Conservation (phyloP, 192 early-diverging fungal species). For the Gigaspora rosea region DNA sequence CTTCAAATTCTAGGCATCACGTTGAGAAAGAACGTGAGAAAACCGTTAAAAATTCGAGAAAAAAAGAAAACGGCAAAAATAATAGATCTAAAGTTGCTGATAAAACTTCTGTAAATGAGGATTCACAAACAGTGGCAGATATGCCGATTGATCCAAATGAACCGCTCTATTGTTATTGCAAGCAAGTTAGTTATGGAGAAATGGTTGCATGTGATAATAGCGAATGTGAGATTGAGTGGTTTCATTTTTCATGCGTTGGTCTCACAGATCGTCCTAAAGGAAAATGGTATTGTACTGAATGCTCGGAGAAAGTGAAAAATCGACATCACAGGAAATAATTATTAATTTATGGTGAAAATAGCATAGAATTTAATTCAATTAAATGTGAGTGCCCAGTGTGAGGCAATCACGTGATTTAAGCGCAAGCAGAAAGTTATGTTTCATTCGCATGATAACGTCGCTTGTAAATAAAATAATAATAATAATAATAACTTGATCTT, state of each 20-base stretch:
- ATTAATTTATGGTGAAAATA: background rate
- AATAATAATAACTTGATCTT: too few relatives aligned
- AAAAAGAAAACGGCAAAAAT: background rate
- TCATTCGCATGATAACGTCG: too few relatives aligned
- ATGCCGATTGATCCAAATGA: slow-evolving; percentile 95
- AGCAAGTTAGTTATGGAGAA: slow-evolving; percentile 94
- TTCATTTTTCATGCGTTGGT: slow-evolving; percentile 93
- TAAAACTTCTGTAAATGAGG: slow-evolving; percentile 15
- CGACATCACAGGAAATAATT: slow-evolving; percentile 48
- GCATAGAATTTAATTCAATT: too few relatives aligned
- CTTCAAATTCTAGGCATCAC: background rate
- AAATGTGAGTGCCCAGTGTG: too few relatives aligned
- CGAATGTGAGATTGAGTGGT: slow-evolving; percentile 98
- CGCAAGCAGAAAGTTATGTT: too few relatives aligned
- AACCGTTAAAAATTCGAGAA: background rate
- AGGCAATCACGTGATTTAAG: too few relatives aligned
- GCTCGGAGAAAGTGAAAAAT: slow-evolving; percentile 60
- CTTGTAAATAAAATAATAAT: too few relatives aligned
- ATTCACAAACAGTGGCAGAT: slow-evolving; percentile 43
- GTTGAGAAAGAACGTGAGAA: background rate
- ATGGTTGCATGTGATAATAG: slow-evolving; percentile 97
- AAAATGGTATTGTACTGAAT: slow-evolving; percentile 93
- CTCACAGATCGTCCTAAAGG: slow-evolving; percentile 87
- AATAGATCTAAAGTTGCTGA: background rate
- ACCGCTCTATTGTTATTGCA: slow-evolving; percentile 94